These are phyloP conservation scores for Rhizophlyctis rosea DNA, from an alignment of 192 early-diverging fungal species.

Conservation along the genomic window DNA sequence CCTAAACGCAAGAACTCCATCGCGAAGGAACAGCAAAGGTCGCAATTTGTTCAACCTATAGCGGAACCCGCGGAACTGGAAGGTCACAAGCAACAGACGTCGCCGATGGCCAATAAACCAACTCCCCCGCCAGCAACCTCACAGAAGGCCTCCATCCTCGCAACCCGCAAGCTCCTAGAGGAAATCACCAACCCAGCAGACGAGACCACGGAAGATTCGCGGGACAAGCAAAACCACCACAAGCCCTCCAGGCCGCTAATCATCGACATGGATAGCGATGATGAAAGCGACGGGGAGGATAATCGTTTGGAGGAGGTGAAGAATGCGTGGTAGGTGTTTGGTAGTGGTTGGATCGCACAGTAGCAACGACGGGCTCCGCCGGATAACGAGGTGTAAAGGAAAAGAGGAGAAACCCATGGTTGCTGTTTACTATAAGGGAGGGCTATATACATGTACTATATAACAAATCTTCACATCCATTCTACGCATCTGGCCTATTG, in stretches of 20 bases:
- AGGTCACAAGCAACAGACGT: not conserved
- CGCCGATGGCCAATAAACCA: not conserved
- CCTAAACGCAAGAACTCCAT: not conserved
- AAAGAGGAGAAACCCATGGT: too few species aligned
- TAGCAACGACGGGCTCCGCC: too few species aligned
- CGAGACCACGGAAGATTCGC: not conserved
- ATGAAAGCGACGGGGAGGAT: not conserved
- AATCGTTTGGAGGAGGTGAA: not conserved
- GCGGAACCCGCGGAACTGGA: not conserved
- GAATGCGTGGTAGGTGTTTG: not conserved
- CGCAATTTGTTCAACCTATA: not conserved
- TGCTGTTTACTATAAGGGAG: too few species aligned
- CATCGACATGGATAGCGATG: not conserved
- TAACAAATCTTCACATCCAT: too few species aligned
- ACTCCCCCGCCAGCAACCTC: too few species aligned
- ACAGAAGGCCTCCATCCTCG: not conserved
- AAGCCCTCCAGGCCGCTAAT: not conserved
- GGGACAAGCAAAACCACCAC: not conserved
- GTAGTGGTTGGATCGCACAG: too few species aligned
- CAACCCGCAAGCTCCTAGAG: constrained; percentile 1
- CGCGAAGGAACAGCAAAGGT: not conserved
- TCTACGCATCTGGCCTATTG: too few species aligned
- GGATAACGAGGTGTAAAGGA: too few species aligned
- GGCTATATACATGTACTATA: too few species aligned
- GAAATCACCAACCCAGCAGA: not conserved